Base-by-base conservation (phyloP, 176 grass and related monocot species). In the Oryza officinalis region DNA sequence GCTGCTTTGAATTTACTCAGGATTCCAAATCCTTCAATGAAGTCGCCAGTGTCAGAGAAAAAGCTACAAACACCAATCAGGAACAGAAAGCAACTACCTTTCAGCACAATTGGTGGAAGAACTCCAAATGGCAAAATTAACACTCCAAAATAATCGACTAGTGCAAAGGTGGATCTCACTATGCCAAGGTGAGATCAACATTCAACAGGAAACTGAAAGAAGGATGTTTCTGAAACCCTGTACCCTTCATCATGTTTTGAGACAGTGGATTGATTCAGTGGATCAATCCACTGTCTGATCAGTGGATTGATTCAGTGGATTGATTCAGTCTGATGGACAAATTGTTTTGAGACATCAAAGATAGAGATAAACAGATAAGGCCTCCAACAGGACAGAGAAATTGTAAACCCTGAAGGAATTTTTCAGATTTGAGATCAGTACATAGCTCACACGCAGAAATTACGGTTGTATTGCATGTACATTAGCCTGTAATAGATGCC, bases 41-140 rank as follows among this genome's bases (percentile, higher is more conserved):
- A 89, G 63, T 91, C 89, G 63, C 85, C 87, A 32, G 28, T 83
- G 1, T 78, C 78, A 66, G 83, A 90, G 76, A 94, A 79, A 92
- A 92, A 64, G 31, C 38, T 83, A 60, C 70, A 87, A 82, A 92
- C 87, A 79, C 92, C 87, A 60, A 74, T 75, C 70, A 92, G 52
- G 64, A 86, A 70, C 44, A 38, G 78, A 14, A 89, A 74, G 63
- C 82, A 86, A 5, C 45, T 60, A 61, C 10, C 47, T 83, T 63
- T 69, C 38, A 79, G 68, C 13, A 71, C 74, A 22, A 79, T 45
- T 14, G 88, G 65, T 74, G 84, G 75, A 69, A 86, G 84, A 80
- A 90, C 69, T 75, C 84, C 75, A 74, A 90, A 69, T 83, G 49
- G 67, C 2, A 90, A 90, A 79, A 13, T 68, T 67, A 78, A 6